These are phyloP conservation scores for Alternaria gansuensis DNA, from an alignment of 2,329 filamentous ascomycete genomes.

Conservation along the genomic window DNA sequence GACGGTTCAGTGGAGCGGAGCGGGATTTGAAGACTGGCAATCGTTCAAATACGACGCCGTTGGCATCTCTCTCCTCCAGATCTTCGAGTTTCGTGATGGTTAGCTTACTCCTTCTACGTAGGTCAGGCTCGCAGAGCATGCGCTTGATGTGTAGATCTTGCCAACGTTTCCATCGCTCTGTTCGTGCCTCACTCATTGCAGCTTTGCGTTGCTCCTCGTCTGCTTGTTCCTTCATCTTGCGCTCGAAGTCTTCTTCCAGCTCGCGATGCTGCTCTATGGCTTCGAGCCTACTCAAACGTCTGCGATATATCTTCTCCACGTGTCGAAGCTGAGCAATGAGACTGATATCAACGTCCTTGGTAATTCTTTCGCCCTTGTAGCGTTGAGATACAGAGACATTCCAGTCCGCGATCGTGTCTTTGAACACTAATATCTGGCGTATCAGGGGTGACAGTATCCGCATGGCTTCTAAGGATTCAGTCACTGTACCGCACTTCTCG, in stretches of 20 bases:
- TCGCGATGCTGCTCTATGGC: conserved; percentile 14
- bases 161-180: conserved; percentile 37
- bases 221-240: conserved; percentile 16
- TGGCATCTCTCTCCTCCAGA: conserved; percentile 48
- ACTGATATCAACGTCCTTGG: conserved; percentile 34
- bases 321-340: conserved; percentile 42
- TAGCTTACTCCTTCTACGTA: conserved; percentile 18
- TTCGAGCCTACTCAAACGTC: conserved; percentile 18
- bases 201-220: conserved; percentile 12
- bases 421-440: conserved; percentile 34
- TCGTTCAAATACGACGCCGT: conserved; percentile 54
- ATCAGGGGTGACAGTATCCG: conserved; percentile 30
- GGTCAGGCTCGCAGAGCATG: conserved; percentile 38
- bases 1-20: conserved; percentile 30
- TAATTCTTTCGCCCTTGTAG: conserved; percentile 30
- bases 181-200: conserved; percentile 6
- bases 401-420: conserved; percentile 36
- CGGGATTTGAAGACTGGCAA: conserved; percentile 50
- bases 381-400: conserved; percentile 27
- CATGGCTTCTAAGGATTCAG: conserved; percentile 27
- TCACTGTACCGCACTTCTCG: conserved; percentile 12
- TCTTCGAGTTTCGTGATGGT: conserved; percentile 26
- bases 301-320: conserved; percentile 16
- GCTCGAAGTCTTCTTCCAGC: conserved; percentile 13
- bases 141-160: conserved; percentile 41